Conservation (phyloP, 768 basidiomycete species). For the Suillus subaureus region DNA sequence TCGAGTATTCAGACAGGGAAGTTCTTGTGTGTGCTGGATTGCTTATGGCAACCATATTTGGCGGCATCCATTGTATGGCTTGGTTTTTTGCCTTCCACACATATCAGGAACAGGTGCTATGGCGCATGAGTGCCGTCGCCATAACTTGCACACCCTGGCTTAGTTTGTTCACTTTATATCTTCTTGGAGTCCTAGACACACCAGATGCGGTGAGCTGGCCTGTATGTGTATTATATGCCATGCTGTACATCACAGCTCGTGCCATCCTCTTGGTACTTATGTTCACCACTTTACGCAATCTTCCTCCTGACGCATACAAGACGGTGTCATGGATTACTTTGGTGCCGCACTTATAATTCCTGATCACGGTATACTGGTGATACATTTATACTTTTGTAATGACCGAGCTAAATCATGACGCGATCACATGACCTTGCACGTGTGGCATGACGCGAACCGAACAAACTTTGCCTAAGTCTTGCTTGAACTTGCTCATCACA, state of each 20-base stretch:
- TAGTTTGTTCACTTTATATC: not conserved
- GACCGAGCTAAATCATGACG: too few species aligned
- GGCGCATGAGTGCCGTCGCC: constrained; percentile 19
- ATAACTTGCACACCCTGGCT: constrained; percentile 9
- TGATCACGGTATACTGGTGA: not conserved
- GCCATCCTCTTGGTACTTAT: not conserved
- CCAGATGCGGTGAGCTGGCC: too few species aligned
- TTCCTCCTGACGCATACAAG: not conserved
- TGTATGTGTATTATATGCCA: too few species aligned
- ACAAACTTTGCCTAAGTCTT: not conserved
- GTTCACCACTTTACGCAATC: not conserved
- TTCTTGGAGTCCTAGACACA: too few species aligned
- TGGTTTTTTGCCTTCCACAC: constrained; percentile 17
- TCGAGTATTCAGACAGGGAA: rapidly evolving
- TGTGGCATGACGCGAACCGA: too few species aligned
- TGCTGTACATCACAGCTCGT: not conserved
- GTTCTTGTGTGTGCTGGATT: not conserved
- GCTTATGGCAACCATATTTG: constrained; percentile 9
- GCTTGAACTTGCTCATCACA: not conserved
- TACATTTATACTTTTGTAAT: not conserved
- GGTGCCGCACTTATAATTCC: not conserved
- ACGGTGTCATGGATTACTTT: not conserved
- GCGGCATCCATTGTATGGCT: constrained; percentile 22
- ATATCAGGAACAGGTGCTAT: constrained; percentile 19
- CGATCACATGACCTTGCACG: too few species aligned